Evolutionary conservation across 805 yeast genomes (phyloP).

Genomic region (Zygoascus ofunaensis): DNA sequence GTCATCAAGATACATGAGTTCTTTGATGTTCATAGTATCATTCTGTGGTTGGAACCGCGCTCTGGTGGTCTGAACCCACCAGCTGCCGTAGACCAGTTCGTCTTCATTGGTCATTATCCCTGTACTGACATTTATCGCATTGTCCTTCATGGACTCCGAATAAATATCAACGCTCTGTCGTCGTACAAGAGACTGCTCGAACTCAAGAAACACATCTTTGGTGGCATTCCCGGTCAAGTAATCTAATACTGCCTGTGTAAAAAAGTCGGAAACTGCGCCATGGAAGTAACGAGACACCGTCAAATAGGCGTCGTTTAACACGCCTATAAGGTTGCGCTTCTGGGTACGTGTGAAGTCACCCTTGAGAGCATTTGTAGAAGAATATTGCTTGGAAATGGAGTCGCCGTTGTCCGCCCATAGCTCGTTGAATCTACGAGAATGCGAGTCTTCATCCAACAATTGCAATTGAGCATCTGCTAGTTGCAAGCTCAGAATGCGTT

Average conservation of each 20-base stretch:
- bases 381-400: conserved; percentile 53
- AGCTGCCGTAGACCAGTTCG: conserved; percentile 26
- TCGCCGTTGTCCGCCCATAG: conserved; percentile 68
- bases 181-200: conserved; percentile 29
- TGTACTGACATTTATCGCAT: conserved; percentile 19
- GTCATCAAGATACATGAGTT: conserved; percentile 15
- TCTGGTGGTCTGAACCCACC: conserved; percentile 28
- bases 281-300: conserved; percentile 37
- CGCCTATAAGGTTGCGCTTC: conserved; percentile 35
- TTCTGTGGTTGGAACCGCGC: conserved; percentile 5
- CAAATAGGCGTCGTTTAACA: conserved; percentile 36
- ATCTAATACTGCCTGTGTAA: conserved; percentile 37
- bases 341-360: conserved; percentile 40
- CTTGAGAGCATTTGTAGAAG: conserved; percentile 47
- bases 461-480: conserved; percentile 20
- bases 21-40: conserved; percentile 8
- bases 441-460: not conserved
- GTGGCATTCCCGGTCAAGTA: conserved; percentile 32
- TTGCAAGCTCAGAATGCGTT: conserved; percentile 22
- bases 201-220: conserved; percentile 33
- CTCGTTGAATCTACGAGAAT: conserved; percentile 21
- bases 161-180: conserved; percentile 18
- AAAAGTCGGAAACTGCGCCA: conserved; percentile 38
- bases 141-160: conserved; percentile 22
- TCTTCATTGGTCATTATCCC: conserved; percentile 16